Conservation (phyloP, 306 rosid genomes). For the Prunus fruticosa region DNA sequence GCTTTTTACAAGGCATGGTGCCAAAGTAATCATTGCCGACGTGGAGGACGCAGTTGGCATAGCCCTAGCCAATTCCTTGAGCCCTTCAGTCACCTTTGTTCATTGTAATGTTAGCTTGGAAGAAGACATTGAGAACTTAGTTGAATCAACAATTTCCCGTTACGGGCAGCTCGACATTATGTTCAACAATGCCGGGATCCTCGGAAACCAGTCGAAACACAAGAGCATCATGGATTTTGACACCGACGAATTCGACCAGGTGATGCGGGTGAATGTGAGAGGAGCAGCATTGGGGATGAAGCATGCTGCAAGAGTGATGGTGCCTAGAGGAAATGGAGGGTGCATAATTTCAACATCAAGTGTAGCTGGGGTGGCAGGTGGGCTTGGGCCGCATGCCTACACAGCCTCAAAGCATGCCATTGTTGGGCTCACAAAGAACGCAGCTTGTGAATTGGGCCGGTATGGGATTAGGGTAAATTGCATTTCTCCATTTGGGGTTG, state of each 20-base stretch:
- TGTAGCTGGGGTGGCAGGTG: slow-evolving; percentile 75
- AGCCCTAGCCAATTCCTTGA: slow-evolving; percentile 48
- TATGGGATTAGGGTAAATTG: slow-evolving; percentile 80
- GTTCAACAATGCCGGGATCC: slow-evolving; percentile 86
- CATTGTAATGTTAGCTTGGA: slow-evolving; percentile 76
- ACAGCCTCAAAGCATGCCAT: slow-evolving; percentile 94
- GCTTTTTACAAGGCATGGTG: slow-evolving; percentile 72
- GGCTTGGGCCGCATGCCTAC: slow-evolving; percentile 87
- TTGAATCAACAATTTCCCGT: slow-evolving; percentile 42
- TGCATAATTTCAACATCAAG: slow-evolving; percentile 74
- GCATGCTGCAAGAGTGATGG: slow-evolving; percentile 88
- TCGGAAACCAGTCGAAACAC: slow-evolving; percentile 62
- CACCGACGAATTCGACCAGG: slow-evolving; percentile 54
- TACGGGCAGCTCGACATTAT: slow-evolving; percentile 71
- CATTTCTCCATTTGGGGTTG: slow-evolving; percentile 90
- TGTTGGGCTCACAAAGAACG: slow-evolving; percentile 78
- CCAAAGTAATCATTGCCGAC: slow-evolving; percentile 76
- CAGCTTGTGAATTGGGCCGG: slow-evolving; percentile 75
- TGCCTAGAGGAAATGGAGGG: slow-evolving; percentile 46
- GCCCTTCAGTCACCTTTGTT: slow-evolving; percentile 49
- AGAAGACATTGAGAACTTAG: slow-evolving; percentile 52
- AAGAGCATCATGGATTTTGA: slow-evolving; percentile 79
- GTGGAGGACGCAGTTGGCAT: slow-evolving; percentile 55
- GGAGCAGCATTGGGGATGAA: slow-evolving; percentile 84
- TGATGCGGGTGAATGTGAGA: slow-evolving; percentile 80